A percentile compares a stretch with the other conserved stretches of the same genome.
Evolutionary conservation across 2,329 filamentous ascomycete genomes (phyloP).

Genomic region (Paracamarosporium sp.): DNA sequence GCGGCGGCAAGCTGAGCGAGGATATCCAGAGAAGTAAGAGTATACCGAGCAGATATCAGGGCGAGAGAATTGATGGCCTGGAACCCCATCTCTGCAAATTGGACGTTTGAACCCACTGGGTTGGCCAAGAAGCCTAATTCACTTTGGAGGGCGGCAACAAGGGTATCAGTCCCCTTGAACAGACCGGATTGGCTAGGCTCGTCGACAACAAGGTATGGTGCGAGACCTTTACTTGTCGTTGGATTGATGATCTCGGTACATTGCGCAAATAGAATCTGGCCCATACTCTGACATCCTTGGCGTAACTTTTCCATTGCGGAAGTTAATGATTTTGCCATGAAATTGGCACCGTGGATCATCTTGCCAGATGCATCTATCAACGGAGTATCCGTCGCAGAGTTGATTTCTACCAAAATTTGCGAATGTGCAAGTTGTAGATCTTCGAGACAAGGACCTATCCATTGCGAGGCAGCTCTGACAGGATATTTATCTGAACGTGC

Average conservation of each 20-base stretch:
- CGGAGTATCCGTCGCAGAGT: constrained; percentile 73
- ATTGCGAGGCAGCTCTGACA: constrained; percentile 69
- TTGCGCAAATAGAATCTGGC: constrained; percentile 70
- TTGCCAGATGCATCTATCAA: constrained; percentile 58
- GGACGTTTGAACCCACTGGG: constrained; percentile 68
- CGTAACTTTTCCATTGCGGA: constrained; percentile 70
- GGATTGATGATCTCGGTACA: constrained; percentile 69
- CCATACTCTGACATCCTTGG: constrained; percentile 59
- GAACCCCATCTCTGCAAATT: constrained; percentile 72
- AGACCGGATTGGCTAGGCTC: constrained; percentile 65
- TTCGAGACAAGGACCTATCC: constrained; percentile 71
- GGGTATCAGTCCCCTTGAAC: constrained; percentile 71
- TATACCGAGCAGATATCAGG: constrained; percentile 64
- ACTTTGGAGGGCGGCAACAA: constrained; percentile 68
- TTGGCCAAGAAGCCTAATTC: constrained; percentile 68
- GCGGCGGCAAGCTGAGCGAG: constrained; percentile 63
- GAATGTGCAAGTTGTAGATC: constrained; percentile 64
- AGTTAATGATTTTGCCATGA: constrained; percentile 68
- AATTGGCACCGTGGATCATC: constrained; percentile 70
- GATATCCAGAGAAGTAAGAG: constrained; percentile 62
- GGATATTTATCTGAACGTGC: constrained; percentile 67
- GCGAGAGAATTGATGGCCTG: constrained; percentile 72
- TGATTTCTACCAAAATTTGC: constrained; percentile 67
- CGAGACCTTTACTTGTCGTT: constrained; percentile 64
- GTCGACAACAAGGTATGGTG: constrained; percentile 67